Conservation (phyloP, 1,284 basidiomycete species). For the Phlebopus sp. region DNA sequence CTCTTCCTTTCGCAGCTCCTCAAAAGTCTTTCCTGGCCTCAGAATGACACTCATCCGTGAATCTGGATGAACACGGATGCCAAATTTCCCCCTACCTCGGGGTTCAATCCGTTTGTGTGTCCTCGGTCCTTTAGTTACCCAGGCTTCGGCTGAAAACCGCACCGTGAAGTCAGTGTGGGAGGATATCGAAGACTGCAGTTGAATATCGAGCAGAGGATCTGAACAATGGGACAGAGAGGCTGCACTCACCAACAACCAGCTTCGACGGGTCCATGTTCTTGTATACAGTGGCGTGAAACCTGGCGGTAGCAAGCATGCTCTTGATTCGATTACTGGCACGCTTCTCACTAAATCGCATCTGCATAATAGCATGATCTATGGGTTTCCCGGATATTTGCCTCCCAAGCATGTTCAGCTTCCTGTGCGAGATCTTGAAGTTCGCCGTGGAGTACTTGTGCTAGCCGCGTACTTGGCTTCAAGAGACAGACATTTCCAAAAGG, state of each 20-base stretch:
- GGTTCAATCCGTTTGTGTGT: constrained; percentile 74
- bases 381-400: constrained; percentile 87
- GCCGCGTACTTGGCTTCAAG: constrained; percentile 5
- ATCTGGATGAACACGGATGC: constrained; percentile 76
- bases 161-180: constrained; percentile 7
- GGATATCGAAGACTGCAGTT: background rate
- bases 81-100: constrained; percentile 81
- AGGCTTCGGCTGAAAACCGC: constrained; percentile 70
- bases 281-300: constrained; percentile 79
- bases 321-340: constrained; percentile 82
- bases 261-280: constrained; percentile 76
- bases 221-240: constrained; percentile 31
- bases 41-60: constrained; percentile 80
- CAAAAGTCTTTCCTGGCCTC: constrained; percentile 79
- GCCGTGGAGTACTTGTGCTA: constrained; percentile 91
- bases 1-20: constrained; percentile 64
- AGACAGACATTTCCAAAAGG: constrained; percentile 1
- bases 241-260: constrained; percentile 70
- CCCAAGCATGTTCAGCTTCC: constrained; percentile 88
- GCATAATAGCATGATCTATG: constrained; percentile 91
- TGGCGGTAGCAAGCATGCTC: constrained; percentile 85
- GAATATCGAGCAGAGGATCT: background rate
- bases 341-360: constrained; percentile 95
- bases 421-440: constrained; percentile 89
- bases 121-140: constrained; percentile 85